Conservation (phyloP, 2,329 filamentous ascomycete species). For the Ophiosphaerella korrae region DNA sequence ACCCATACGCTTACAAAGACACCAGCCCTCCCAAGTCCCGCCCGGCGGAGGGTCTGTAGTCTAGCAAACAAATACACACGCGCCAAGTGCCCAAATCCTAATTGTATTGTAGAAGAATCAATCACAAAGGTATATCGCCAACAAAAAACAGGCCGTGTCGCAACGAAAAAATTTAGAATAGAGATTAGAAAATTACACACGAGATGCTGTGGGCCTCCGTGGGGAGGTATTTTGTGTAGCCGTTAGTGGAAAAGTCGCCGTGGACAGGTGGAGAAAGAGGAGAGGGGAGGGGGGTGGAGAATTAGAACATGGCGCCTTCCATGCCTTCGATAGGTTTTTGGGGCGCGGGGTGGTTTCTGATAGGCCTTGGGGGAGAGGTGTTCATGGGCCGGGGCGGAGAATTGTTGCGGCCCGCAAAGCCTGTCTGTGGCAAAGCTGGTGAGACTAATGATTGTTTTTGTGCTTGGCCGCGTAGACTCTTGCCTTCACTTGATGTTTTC, state of each 20-base stretch:
- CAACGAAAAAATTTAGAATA: conserved; percentile 12
- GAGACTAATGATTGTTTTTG: conserved; percentile 29
- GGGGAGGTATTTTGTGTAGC: not conserved
- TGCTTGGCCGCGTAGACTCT: conserved; percentile 52
- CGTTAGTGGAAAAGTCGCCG: conserved; percentile 10
- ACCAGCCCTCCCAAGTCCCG: conserved; percentile 5
- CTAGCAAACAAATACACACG: conserved; percentile 6
- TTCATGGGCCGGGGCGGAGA: conserved; percentile 39
- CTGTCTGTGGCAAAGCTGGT: conserved; percentile 35
- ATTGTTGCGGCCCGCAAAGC: conserved; percentile 32
- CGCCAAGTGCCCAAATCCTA: conserved; percentile 7
- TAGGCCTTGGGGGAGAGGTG: conserved; percentile 35
- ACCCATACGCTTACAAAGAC: conserved; percentile 12
- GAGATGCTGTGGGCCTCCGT: not conserved
- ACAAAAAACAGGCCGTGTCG: conserved; percentile 23
- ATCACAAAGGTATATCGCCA: conserved; percentile 42
- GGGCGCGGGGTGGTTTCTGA: conserved; percentile 21
- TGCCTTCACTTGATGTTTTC: conserved; percentile 58
- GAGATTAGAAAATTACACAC: conserved; percentile 15
- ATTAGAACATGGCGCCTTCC: conserved; percentile 46
- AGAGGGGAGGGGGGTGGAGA: no score
- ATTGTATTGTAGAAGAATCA: conserved; percentile 20
- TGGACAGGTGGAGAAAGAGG: not conserved
- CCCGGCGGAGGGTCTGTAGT: conserved; percentile 8
- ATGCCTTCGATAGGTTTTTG: conserved; percentile 42